A percentile compares a stretch with the other conserved stretches of the same genome.
These are phyloP conservation scores for Ceratocystis papillata DNA, from an alignment of 2,329 filamentous ascomycete genomes.

Conservation along the genomic window DNA sequence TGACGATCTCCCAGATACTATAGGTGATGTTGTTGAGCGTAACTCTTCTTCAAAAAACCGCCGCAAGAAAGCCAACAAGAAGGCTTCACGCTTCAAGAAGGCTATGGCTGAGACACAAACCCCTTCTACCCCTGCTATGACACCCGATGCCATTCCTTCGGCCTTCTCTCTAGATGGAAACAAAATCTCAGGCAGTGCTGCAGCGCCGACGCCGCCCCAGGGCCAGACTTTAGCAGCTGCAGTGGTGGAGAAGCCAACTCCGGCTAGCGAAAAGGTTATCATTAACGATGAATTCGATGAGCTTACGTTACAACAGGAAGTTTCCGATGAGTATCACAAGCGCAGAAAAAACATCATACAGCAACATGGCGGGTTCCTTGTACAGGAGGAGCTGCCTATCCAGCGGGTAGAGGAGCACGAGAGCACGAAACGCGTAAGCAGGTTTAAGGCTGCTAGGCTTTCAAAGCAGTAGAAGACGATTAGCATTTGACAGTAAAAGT, in stretches of 20 bases:
- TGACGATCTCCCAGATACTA: constrained; percentile 28
- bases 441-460: constrained; percentile 61
- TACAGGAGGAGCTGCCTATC: constrained; percentile 56
- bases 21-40: constrained; percentile 45
- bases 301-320: constrained; percentile 58
- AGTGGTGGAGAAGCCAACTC: constrained; percentile 45
- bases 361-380: constrained; percentile 68
- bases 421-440: constrained; percentile 54
- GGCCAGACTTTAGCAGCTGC: constrained; percentile 49
- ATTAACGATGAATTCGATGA: constrained; percentile 39
- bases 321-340: constrained; percentile 72
- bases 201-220: constrained; percentile 30
- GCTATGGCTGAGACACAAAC: constrained; percentile 26
- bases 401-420: constrained; percentile 58
- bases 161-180: constrained; percentile 20
- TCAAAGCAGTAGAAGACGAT: constrained; percentile 37
- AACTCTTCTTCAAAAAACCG: constrained; percentile 26
- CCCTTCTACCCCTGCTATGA: constrained; percentile 15
- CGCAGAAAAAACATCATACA: constrained; percentile 75
- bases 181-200: constrained; percentile 36
- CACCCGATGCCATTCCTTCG: constrained; percentile 21
- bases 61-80: constrained; percentile 27
- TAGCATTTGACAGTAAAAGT: too few relatives aligned
- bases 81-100: constrained; percentile 45
- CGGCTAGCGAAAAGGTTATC: constrained; percentile 18